Evolutionary conservation across 306 rosid species (phyloP), one percentile per base, ranked within the genome.

Genomic region (Rosa lucieae): DNA sequence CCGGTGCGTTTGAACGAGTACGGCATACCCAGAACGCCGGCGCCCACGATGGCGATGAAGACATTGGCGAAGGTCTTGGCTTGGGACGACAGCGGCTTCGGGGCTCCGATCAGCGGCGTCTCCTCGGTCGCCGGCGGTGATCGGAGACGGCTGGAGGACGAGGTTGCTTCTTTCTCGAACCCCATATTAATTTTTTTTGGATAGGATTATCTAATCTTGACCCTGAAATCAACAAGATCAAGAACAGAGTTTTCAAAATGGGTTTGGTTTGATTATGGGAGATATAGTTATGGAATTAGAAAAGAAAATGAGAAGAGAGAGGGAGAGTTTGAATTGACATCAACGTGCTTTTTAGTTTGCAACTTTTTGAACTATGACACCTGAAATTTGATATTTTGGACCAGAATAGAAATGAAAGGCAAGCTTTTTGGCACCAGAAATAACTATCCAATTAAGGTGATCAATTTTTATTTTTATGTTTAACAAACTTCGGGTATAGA

Each of bases 21-120:
- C 10, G 92, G 90, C 51, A 89, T 78, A 37, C 92, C 92, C 6
- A 89, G 79, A 29, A 89, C 90, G 3, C 92, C 92, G 21, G 89
- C 89, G 8, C 92, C 90, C 12, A 89, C 90, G 43, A 85, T 74
- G 23, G 90, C 89, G 69, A 89, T 89, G 78, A 89, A 86, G 51
- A 89, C 90, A 56, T 89, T 89, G 61, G 92, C 90, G 65, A 89
- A 89, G 29, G 90, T 86, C 83, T 89, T 89, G 62, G 78, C 62
- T 62, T 58, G 78, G 11, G 92, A 89, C 1, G 90, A 89, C 4
- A 81, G 61, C 1, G 84, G 77, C 53, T 61, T 70, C 10, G 55
- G 23, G n/a, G 46, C 69, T 39, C 86, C 86, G 55, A 85, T 53
- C 69, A 89, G 87, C 4, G 92, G 87, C 15, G 89, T 85, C 70